Evolutionary conservation across 2,329 filamentous ascomycete species (phyloP).

Genomic region (Purpureocillium takamizusanense): DNA sequence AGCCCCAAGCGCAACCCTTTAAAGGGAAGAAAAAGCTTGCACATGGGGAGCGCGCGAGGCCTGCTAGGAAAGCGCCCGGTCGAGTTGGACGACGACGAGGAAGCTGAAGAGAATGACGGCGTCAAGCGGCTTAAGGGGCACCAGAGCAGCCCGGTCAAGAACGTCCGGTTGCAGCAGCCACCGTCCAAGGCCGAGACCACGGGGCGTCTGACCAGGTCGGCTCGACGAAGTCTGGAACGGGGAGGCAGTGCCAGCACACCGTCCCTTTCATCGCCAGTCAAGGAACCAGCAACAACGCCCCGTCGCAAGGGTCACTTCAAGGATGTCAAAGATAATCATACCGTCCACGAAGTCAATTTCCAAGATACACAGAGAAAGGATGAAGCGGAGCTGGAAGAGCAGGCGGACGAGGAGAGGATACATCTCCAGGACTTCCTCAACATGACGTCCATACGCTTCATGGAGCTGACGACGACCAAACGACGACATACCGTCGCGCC

Average conservation of each 20-base stretch:
- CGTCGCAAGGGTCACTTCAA: constrained; percentile 46
- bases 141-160: constrained; percentile 70
- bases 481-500: constrained; percentile 73
- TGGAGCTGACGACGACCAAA: constrained; percentile 97
- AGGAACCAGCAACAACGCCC: constrained; percentile 43
- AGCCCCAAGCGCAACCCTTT: constrained; percentile 64
- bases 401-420: constrained; percentile 52
- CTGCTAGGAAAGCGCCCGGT: constrained; percentile 65
- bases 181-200: constrained; percentile 58
- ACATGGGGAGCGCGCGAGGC: constrained; percentile 64
- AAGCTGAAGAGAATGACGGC: constrained; percentile 48
- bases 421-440: constrained; percentile 89
- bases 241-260: constrained; percentile 31
- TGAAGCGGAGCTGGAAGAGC: constrained; percentile 32
- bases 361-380: constrained; percentile 30
- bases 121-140: constrained; percentile 64
- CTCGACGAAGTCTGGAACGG: constrained; percentile 36
- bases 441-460: constrained; percentile 94
- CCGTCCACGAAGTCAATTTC: constrained; percentile 33
- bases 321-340: constrained; percentile 39
- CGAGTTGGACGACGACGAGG: constrained; percentile 60
- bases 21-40: constrained; percentile 65
- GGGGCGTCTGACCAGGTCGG: constrained; percentile 46
- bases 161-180: constrained; percentile 59
- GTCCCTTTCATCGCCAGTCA: constrained; percentile 37